Evolutionary conservation across 345 rosid genomes (phyloP), one percentile per base, ranked within the genome.

Genomic region (Eucalyptus grandis): DNA sequence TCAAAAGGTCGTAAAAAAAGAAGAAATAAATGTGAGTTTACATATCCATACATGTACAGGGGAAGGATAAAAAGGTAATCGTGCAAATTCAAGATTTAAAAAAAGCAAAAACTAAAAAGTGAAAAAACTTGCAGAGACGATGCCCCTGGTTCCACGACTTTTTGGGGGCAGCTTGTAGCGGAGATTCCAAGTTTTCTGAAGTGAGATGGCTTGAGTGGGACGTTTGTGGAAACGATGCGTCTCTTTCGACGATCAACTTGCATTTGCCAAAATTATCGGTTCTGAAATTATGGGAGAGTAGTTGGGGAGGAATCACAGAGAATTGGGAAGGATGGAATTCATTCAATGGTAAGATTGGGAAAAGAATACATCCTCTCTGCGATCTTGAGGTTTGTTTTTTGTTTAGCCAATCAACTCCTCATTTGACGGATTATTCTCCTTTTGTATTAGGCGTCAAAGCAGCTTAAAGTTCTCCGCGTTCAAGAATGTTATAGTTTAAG

Each of bases 201-300:
- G 53, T 14, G 17, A 50, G 53, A 50, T 50, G 53, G 53, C 3
- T 49, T 49, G 0, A 5, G 17, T 49, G 51, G 51, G 0, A 0
- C 1, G 0, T 49, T 4, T 0, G 0, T 49, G 1, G 1, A 49
- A 49, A 1, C 6, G 16, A 40, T 40, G 43, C 43, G 5, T 40
- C 43, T 40, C 6, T 5, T 40, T 40, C 1, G 49, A 46, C 1
- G 49, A 1, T 4, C 49, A 46, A 49, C 14, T 14, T 49, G 7
- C 17, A 49, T 49, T 0, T 14, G 0, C 51, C 51, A 0, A 49
- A 49, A 0, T 49, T 49, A 49, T 49, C 3, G 51, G 7, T 14
- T 1, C 1, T 49, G 17, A 5, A 12, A 0, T 49, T 49, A 49
- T 10, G 0, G 1, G 14, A 4, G 1, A 5, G 0, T 6, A 1